phyloP scores from a whole-genome alignment of 768 basidiomycete genomes.

The Kwoniella dendrophila region DNA sequence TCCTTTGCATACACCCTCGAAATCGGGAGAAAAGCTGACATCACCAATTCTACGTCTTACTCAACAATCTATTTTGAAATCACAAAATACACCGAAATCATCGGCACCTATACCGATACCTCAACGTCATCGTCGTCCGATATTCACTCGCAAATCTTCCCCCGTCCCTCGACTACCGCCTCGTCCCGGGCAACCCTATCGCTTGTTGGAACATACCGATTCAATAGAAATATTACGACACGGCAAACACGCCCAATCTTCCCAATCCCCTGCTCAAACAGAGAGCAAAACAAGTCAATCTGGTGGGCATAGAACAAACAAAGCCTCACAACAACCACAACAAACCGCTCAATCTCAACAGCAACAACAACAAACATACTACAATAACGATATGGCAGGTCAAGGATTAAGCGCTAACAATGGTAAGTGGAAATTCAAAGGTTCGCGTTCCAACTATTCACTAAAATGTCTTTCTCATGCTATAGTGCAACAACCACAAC shows the following conservation, averaged over 20 bases:
- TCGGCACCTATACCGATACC: constrained; percentile 12
- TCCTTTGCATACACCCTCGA: neutral
- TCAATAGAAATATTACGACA: constrained; percentile 75
- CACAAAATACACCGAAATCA: neutral
- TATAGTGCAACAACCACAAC: constrained; percentile 41
- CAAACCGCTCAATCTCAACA: constrained; percentile 32
- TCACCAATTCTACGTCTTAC: constrained; percentile 18
- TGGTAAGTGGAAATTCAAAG: constrained; percentile 23
- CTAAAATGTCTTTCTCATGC: neutral
- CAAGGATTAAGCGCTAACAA: constrained; percentile 47
- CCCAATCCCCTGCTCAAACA: constrained; percentile 23
- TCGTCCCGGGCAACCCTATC: constrained; percentile 2
- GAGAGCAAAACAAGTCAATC: constrained; percentile 49
- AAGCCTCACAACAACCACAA: constrained; percentile 41
- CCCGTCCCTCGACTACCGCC: constrained; percentile 6
- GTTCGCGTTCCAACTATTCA: neutral
- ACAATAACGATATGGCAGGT: constrained; percentile 57
- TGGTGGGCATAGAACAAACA: constrained; percentile 52
- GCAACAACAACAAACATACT: constrained; percentile 41
- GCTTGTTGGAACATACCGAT: constrained; percentile 13
- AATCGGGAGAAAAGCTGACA: constrained; percentile 32
- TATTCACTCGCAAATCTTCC: constrained; percentile 41
- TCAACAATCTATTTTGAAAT: constrained; percentile 13
- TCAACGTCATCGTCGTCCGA: constrained; percentile 10
- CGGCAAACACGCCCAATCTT: constrained; percentile 64